Conservation (phyloP, 2,329 filamentous ascomycete species). For the Chaetothyriales sp. region DNA sequence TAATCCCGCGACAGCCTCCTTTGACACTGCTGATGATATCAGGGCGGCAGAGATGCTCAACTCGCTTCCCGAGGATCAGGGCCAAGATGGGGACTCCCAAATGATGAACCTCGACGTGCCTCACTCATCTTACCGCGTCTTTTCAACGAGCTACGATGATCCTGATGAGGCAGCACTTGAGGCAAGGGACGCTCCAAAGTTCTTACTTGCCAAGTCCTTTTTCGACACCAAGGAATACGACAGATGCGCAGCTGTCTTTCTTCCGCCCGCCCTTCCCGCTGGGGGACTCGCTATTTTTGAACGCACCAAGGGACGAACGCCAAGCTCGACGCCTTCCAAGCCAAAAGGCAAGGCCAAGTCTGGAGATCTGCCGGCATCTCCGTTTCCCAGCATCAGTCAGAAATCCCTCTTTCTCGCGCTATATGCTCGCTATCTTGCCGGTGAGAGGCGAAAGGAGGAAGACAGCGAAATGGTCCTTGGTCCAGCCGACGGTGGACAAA, state of each 20-base stretch:
- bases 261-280: slow-evolving; percentile 65
- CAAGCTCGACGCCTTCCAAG: slow-evolving; percentile 34
- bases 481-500: slow-evolving; percentile 73
- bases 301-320: slow-evolving; percentile 26
- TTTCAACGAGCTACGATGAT: slow-evolving; percentile 45
- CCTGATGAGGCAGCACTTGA: slow-evolving; percentile 63
- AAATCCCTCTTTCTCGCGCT: slow-evolving; percentile 84
- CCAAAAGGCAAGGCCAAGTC: slow-evolving; percentile 48
- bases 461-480: slow-evolving; percentile 96
- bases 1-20: slow-evolving; percentile 27
- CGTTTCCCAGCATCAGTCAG: slow-evolving; percentile 54
- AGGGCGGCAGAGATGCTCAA: slow-evolving; percentile 92
- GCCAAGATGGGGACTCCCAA: slow-evolving; percentile 45
- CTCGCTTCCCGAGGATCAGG: slow-evolving; percentile 50
- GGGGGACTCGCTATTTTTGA: slow-evolving; percentile 43
- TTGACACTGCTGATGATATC: slow-evolving; percentile 10
- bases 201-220: slow-evolving; percentile 79
- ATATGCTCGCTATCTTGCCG: slow-evolving; percentile 83
- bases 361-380: slow-evolving; percentile 23
- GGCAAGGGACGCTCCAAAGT: slow-evolving; percentile 64
- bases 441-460: slow-evolving; percentile 92
- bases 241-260: slow-evolving; percentile 76
- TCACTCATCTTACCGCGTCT: slow-evolving; percentile 37
- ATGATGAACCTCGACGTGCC: slow-evolving; percentile 41
- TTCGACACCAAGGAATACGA: slow-evolving; percentile 95